Evolutionary conservation across 805 yeast species (phyloP).

Genomic region (Pichia californica): DNA sequence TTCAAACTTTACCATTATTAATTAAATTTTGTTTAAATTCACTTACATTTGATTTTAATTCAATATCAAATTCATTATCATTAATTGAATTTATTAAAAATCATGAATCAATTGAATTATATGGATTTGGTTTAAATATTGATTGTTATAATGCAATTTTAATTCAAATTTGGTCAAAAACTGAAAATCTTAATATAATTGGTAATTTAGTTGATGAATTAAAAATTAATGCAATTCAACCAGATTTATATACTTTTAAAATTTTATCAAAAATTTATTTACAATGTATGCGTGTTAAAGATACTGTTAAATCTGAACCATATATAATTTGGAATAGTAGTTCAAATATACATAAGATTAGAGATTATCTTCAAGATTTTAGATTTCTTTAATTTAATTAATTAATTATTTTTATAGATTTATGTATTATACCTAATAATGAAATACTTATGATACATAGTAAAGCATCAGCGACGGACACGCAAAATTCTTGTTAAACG

Average conservation of each 20-base stretch:
- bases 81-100: constrained; percentile 22
- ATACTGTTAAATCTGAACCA: constrained; percentile 18
- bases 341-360: constrained; percentile 21
- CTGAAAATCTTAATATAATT: constrained; percentile 22
- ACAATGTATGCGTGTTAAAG: constrained; percentile 24
- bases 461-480: no score
- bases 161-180: constrained; percentile 23
- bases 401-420: no score
- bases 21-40: constrained; percentile 25
- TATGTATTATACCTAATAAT: no score
- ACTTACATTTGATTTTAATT: constrained; percentile 26
- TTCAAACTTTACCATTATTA: constrained; percentile 23
- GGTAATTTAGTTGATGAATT: constrained; percentile 24
- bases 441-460: no score
- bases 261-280: constrained; percentile 23
- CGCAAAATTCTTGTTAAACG: no score
- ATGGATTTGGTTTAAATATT: constrained; percentile 26
- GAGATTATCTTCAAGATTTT: constrained; percentile 15
- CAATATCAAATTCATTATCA: constrained; percentile 20
- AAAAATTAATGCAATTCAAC: constrained; percentile 25
- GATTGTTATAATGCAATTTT: constrained; percentile 27
- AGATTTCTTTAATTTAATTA: constrained; percentile 11
- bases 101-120: constrained; percentile 25
- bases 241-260: constrained; percentile 25
- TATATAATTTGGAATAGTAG: constrained; percentile 26